phyloP scores from a whole-genome alignment of 768 basidiomycete species.

The Termitomyces sp. region DNA sequence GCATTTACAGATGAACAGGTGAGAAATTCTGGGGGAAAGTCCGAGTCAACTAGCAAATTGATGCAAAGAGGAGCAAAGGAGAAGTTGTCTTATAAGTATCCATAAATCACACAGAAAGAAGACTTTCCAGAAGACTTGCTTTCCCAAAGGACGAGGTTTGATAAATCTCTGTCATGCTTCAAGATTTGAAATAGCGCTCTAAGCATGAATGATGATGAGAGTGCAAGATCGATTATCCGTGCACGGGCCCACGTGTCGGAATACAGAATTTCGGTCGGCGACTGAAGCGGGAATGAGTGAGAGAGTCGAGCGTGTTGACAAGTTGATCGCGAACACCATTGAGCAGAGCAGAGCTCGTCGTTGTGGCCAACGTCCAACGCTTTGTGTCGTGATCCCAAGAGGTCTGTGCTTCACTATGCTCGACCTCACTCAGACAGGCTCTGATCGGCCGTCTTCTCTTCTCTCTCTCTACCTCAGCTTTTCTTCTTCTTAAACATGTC shows the following conservation, averaged over 20 bases:
- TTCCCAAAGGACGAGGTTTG: neutral
- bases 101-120: neutral
- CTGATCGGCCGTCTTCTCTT: constrained; percentile 61
- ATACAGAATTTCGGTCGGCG: constrained; percentile 32
- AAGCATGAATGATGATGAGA: neutral
- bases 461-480: constrained; percentile 54
- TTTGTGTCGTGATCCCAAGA: constrained; percentile 64
- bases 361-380: constrained; percentile 37
- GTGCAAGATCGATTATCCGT: neutral
- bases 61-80: neutral
- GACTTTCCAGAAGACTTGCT: neutral
- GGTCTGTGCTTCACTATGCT: constrained; percentile 94
- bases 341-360: constrained; percentile 36
- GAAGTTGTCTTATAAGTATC: neutral
- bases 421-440: constrained; percentile 72
- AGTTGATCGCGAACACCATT: constrained; percentile 60
- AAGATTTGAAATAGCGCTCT: neutral
- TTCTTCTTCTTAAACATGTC: constrained; percentile 65
- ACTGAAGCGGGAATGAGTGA: constrained; percentile 25
- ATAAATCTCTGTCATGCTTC: neutral
- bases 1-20: neutral
- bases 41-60: neutral
- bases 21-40: neutral
- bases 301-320: constrained; percentile 16
- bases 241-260: constrained; percentile 13